A percentile compares a stretch with the other conserved stretches of the same genome.
Evolutionary conservation across 2,329 filamentous ascomycete genomes (phyloP).

Genomic region (Sclerotinia spermophila): DNA sequence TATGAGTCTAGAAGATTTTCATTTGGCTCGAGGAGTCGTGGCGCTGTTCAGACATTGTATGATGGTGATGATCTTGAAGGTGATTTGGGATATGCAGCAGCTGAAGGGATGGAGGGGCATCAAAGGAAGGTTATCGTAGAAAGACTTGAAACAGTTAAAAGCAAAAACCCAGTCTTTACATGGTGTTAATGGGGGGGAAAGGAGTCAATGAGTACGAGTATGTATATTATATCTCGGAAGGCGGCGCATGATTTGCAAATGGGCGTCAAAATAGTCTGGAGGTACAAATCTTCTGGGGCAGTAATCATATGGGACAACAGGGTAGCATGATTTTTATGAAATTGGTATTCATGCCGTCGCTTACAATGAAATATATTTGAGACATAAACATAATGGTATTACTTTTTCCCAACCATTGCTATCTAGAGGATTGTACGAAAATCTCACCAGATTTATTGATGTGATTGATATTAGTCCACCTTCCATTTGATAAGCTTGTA

Average conservation of each 20-base stretch:
- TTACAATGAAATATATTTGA: background rate
- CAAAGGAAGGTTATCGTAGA: constrained; percentile 95
- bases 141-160: constrained; percentile 91
- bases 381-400: background rate
- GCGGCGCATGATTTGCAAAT: constrained; percentile 7
- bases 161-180: constrained; percentile 90
- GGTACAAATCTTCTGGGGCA: constrained; percentile 19
- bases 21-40: constrained; percentile 39
- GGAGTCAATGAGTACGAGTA: constrained; percentile 2
- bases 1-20: constrained; percentile 38
- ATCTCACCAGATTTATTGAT: background rate
- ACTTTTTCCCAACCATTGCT: background rate
- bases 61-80: constrained; percentile 80
- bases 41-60: constrained; percentile 42
- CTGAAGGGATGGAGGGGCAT: constrained; percentile 88
- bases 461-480: background rate
- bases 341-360: background rate
- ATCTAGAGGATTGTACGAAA: background rate
- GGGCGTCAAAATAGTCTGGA: constrained; percentile 15
- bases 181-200: constrained; percentile 71
- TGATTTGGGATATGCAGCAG: constrained; percentile 90
- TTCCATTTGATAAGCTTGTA: background rate
- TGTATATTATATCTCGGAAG: constrained; percentile 16
- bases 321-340: background rate
- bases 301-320: background rate